Conservation (phyloP, 208 protist genomes). For the Crithidia acanthocephali region DNA sequence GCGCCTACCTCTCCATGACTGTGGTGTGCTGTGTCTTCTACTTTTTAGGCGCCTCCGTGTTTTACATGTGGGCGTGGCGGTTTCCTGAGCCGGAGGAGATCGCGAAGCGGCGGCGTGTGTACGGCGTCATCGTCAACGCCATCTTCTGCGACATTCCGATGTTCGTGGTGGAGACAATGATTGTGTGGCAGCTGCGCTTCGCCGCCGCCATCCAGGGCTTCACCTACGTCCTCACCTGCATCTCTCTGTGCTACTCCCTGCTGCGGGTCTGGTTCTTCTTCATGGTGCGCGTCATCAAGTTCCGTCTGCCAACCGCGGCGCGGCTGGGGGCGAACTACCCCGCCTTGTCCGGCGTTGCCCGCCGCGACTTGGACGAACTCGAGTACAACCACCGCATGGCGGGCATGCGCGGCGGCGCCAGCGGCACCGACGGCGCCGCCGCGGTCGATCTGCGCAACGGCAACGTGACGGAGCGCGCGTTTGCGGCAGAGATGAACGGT, state of each 20-base stretch:
- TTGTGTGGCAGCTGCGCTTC: conserved; percentile 74
- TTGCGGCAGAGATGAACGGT: neutral
- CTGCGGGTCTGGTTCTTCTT: conserved; percentile 87
- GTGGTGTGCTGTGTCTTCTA: conserved; percentile 74
- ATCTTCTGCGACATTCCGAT: conserved; percentile 84
- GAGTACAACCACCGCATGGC: conserved; percentile 17
- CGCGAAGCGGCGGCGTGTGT: conserved; percentile 80
- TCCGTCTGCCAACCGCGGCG: conserved; percentile 32
- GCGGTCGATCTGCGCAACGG: neutral
- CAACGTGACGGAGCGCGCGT: conserved; percentile 3
- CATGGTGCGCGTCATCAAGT: conserved; percentile 85
- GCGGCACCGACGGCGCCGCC: neutral
- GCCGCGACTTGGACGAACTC: conserved; percentile 13
- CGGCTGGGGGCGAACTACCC: conserved; percentile 21
- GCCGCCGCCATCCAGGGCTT: conserved; percentile 63
- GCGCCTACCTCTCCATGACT: conserved; percentile 70
- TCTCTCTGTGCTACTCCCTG: conserved; percentile 73
- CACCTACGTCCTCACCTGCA: conserved; percentile 74
- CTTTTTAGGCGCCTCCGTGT: conserved; percentile 72
- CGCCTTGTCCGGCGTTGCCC: conserved; percentile 2
- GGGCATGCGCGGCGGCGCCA: conserved; percentile 7
- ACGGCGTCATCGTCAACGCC: conserved; percentile 76
- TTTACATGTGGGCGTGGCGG: conserved; percentile 93
- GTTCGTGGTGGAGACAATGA: conserved; percentile 78
- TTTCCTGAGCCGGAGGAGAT: conserved; percentile 89